phyloP scores from a whole-genome alignment of 495 filamentous ascomycete genomes.

The Aspergillus nidulans region DNA sequence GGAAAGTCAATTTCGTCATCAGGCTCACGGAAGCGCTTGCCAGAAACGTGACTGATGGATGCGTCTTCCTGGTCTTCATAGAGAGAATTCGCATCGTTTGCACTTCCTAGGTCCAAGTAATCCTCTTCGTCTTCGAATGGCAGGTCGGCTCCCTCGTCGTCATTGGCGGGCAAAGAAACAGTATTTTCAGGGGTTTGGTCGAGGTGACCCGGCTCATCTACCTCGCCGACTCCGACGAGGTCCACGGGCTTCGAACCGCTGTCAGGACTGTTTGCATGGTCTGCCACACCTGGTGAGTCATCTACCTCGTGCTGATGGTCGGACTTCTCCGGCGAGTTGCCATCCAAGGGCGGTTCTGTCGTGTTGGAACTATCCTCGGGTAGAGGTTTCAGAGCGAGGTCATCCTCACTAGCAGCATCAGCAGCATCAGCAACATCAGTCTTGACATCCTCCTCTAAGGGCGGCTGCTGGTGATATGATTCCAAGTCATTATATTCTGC shows the following conservation, averaged over 20 bases:
- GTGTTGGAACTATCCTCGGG: slow-evolving; percentile 17
- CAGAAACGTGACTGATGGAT: slow-evolving; percentile 11
- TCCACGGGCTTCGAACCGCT: slow-evolving; percentile 11
- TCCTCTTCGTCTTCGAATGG: slow-evolving; percentile 21
- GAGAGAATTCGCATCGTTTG: slow-evolving; percentile 2
- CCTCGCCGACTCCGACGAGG: neutral
- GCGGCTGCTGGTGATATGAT: slow-evolving; percentile 8
- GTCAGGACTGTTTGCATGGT: slow-evolving; percentile 27
- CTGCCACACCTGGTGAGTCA: slow-evolving; percentile 30
- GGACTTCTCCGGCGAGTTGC: slow-evolving; percentile 9
- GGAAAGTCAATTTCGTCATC: slow-evolving; percentile 29
- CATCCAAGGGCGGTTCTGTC: slow-evolving; percentile 15
- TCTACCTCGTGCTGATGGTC: slow-evolving; percentile 23
- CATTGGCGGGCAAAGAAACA: slow-evolving; percentile 12
- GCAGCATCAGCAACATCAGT: slow-evolving; percentile 19
- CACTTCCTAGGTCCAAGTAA: slow-evolving; percentile 20
- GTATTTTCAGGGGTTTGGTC: slow-evolving; percentile 17
- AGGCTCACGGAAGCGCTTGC: slow-evolving; percentile 27
- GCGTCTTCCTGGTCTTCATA: slow-evolving; percentile 9
- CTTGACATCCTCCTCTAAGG: slow-evolving; percentile 10
- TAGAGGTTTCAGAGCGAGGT: slow-evolving; percentile 12
- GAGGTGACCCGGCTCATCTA: slow-evolving; percentile 10
- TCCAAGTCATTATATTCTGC: slow-evolving; percentile 15
- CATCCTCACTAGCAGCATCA: slow-evolving; percentile 20
- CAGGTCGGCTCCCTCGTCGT: slow-evolving; percentile 44